Conservation (phyloP, 257 asterid genomes). For the Oldenlandia corymbosa region DNA sequence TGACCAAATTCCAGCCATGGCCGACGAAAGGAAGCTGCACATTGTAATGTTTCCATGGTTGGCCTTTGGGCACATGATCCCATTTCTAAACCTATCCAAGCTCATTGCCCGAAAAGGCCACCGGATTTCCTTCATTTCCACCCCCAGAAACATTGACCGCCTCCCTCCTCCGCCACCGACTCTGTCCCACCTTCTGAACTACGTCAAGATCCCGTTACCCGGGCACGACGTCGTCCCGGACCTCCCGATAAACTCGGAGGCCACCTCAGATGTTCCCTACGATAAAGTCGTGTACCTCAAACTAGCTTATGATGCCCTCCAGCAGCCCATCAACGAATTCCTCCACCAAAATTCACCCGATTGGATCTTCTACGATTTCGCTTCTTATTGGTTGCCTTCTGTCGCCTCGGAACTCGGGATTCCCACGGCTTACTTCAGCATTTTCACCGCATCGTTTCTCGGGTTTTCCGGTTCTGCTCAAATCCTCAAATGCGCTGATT, state of each 20-base stretch:
- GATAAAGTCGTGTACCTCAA: slow-evolving; percentile 16
- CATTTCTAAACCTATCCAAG: slow-evolving; percentile 29
- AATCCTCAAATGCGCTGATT: not conserved
- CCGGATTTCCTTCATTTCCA: slow-evolving; percentile 29
- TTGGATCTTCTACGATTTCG: slow-evolving; percentile 26
- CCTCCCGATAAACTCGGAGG: slow-evolving; percentile 28
- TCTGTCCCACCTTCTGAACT: slow-evolving; percentile 9
- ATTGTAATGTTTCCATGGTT: slow-evolving; percentile 33
- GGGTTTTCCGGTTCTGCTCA: not conserved
- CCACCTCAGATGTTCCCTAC: slow-evolving; percentile 25
- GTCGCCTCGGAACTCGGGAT: slow-evolving; percentile 5
- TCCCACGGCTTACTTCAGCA: slow-evolving; percentile 1
- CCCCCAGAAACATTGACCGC: slow-evolving; percentile 28
- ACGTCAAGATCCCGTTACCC: slow-evolving; percentile 25
- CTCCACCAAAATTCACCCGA: slow-evolving; percentile 18
- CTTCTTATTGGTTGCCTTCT: slow-evolving; percentile 20
- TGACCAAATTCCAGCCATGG: too few relatives aligned
- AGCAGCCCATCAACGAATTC: slow-evolving; percentile 3
- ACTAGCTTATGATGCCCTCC: slow-evolving; percentile 26
- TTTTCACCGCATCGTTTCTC: not conserved
- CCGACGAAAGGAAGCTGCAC: slow-evolving; percentile 20
- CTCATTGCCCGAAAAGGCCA: slow-evolving; percentile 26
- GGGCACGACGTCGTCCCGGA: slow-evolving; percentile 7
- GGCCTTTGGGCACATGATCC: slow-evolving; percentile 39
- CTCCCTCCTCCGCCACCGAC: slow-evolving; percentile 23